Evolutionary conservation across 2,329 filamentous ascomycete species (phyloP), one percentile per base, ranked within the genome.

Genomic region (Pseudocercospora ulei): DNA sequence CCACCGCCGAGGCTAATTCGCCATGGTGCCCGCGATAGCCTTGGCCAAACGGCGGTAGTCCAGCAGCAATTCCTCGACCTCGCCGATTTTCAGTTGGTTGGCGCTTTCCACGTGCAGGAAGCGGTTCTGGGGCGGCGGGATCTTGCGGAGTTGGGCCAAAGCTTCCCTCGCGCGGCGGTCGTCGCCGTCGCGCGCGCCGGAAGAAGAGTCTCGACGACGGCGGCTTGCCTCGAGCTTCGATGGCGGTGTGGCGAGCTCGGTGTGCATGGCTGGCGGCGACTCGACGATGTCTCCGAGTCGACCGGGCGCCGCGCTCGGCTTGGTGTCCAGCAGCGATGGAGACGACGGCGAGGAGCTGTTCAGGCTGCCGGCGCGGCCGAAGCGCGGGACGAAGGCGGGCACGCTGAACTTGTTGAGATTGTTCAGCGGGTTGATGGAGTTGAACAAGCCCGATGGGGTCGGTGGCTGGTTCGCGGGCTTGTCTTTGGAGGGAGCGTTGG

Each of bases 61-160:
- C 44, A 27, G 43, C 37, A 62, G 46, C 46, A 62, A 45, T 48
- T 70, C 67, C 24, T 70, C 66, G 3, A 70, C 61, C 45, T 70
- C 67, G 7, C 62, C 66, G 28, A 70, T 38, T 52, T 58, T 65
- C 47, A 70, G 44, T 7, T 69, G 65, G 25, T 59, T 60, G 25
- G 63, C 63, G 47, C 64, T 64, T 38, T 63, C 62, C 2, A 64
- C 60, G 14, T 70, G 66, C 42, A 70, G 31, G 41, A 70, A 70
- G 27, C 61, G 56, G 52, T 65, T 68, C 30, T 62, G 52, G 1
- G 67, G 67, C n/a, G 66, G 65, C 11, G 62, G 56, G 14, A 65
- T 62, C 48, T 63, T 68, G 46, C 57, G 61, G 41, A 71, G 43
- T 33, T 59, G 58, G 12, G 68, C 66, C 6, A 70, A 38, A 4